Base-by-base conservation (phyloP, 768 basidiomycete species). In the Paxillus rubicundulus region DNA sequence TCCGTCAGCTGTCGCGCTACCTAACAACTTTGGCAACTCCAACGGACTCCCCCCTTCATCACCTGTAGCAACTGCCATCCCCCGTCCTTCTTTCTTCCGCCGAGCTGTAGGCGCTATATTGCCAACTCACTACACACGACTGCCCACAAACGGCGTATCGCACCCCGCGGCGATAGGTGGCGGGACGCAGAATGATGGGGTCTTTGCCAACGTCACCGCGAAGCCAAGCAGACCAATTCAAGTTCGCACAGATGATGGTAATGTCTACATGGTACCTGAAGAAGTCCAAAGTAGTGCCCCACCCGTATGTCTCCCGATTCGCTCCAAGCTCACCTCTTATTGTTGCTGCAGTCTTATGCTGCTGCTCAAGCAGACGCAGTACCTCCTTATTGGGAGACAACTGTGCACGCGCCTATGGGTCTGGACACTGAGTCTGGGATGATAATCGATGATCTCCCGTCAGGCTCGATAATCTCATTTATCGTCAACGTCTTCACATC, bases 381-480 rank as follows among this genome's bases (percentile, higher is more conserved):
- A 0, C 97, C 97, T 0, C 82, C 92, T 0, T 99, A 99, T 70
- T 98, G 93, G 91, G 96, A 99, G 65, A 98, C 91, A 1, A 94
- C 92, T 0, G 82, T 98, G 9, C 89, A 95, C 55, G 85, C 94
- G 0, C 92, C 92, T 0, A 70, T 74, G 0, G 73, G 77, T 24
- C 50, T 77, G 34, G 78, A 80, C 44, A 68, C 70, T 1, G 67
- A 76, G 40, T 73, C 80, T 3, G 79, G 84, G 63, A 87, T 98
- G 77, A 82, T 97, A 67, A 86, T 99, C 58, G 95, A 96, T 54
- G 88, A 94, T 52, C 84, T 98, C 38, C 92, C 94, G 0, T 82
- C 91, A 0, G 94, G 94, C 46, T 85, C 87, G 4, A 65, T 83
- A 61, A 70, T 82, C 69, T 68, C 84, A n/a, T 95, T 93, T 72